These are phyloP conservation scores for Hamamelis virginiana DNA, from an alignment of 164 flowering plant species.

Conservation along the genomic window DNA sequence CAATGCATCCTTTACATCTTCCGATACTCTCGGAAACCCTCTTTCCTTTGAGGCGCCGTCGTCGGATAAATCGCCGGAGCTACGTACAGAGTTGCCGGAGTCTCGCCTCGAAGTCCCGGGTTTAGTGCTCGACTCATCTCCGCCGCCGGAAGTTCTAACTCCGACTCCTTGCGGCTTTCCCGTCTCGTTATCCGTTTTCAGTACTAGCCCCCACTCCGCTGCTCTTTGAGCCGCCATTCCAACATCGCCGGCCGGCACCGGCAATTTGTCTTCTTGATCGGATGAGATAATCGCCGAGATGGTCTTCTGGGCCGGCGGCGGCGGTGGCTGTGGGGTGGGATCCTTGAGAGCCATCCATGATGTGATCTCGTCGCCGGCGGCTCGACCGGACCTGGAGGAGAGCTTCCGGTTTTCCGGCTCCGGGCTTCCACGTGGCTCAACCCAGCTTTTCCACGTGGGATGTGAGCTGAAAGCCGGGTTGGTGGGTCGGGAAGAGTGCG, in stretches of 20 bases:
- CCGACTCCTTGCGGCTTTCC: constrained; percentile 84
- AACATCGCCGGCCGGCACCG: constrained; percentile 24
- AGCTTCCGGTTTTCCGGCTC: constrained; percentile 23
- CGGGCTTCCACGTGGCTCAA: constrained; percentile 24
- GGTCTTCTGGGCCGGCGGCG: constrained; percentile 15
- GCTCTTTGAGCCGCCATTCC: constrained; percentile 74
- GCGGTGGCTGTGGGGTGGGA: not conserved
- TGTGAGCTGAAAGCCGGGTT: constrained; percentile 34
- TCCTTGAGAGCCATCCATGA: constrained; percentile 92
- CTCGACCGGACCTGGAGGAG: constrained; percentile 15
- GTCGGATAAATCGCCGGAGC: constrained; percentile 70
- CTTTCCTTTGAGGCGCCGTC: constrained; percentile 38
- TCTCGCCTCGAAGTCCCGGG: constrained; percentile 39
- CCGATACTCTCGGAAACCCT: constrained; percentile 75
- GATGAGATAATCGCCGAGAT: constrained; percentile 13
- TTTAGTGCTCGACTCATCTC: constrained; percentile 35
- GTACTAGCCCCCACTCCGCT: constrained; percentile 94
- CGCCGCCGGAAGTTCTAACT: constrained; percentile 71
- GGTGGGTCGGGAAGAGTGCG: constrained; percentile 33
- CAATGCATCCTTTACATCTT: constrained; percentile 80
- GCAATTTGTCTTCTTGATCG: constrained; percentile 9
- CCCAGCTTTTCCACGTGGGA: constrained; percentile 48
- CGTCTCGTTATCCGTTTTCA: constrained; percentile 77
- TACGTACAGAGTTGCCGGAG: constrained; percentile 65
- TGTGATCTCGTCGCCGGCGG: constrained; percentile 33